Evolutionary conservation across 2,329 filamentous ascomycete species (phyloP).

Genomic region (Penicillium polonicum): DNA sequence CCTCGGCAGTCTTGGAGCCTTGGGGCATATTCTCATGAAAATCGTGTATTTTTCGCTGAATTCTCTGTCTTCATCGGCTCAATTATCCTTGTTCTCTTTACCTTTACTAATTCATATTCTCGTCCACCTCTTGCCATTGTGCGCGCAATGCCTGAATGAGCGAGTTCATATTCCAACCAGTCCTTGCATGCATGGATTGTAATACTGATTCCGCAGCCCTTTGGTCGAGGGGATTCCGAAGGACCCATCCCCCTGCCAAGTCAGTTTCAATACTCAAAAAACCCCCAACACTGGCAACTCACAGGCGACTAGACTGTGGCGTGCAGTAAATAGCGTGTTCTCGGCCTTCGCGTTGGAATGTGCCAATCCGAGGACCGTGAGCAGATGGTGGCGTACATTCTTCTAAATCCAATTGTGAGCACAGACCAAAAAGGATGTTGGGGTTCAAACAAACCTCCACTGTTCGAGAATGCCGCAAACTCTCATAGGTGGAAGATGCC

Average conservation of each 20-base stretch:
- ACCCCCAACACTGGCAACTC: not conserved
- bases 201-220: slow-evolving; percentile 25
- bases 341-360: slow-evolving; percentile 28
- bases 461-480: slow-evolving; percentile 20
- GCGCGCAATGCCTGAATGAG: slow-evolving; percentile 22
- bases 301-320: slow-evolving; percentile 29
- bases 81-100: not conserved
- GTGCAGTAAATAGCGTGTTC: slow-evolving; percentile 29
- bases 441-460: slow-evolving; percentile 19
- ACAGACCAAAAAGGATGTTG: not conserved
- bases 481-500: slow-evolving; percentile 19
- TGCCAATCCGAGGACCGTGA: slow-evolving; percentile 27
- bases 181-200: slow-evolving; percentile 23
- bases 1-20: not conserved
- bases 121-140: slow-evolving; percentile 25
- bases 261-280: not conserved
- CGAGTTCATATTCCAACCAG: slow-evolving; percentile 29
- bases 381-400: slow-evolving; percentile 23
- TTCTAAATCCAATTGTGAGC: slow-evolving; percentile 15
- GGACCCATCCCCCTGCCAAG: slow-evolving; percentile 28
- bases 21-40: not conserved
- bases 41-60: not conserved
- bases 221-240: slow-evolving; percentile 26
- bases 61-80: not conserved
- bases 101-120: not conserved